Evolutionary conservation across 1,284 basidiomycete species (phyloP).

Genomic region (Cryptococcus sp.): DNA sequence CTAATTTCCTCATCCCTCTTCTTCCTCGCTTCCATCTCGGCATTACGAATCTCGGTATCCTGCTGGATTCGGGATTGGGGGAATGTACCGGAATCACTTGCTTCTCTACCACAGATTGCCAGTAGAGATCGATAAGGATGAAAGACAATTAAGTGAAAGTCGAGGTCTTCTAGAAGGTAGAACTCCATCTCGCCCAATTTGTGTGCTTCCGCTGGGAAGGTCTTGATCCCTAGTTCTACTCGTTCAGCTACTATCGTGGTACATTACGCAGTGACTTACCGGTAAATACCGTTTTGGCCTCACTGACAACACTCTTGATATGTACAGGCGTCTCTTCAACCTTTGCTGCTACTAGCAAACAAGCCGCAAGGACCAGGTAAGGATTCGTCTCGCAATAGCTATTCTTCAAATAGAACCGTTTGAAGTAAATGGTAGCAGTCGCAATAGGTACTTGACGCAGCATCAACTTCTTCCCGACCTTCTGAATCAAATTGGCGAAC

Average conservation of each 20-base stretch:
- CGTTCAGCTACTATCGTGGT: neutral
- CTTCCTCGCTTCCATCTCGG: conserved; percentile 24
- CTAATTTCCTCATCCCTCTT: conserved; percentile 27
- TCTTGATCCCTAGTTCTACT: conserved; percentile 63
- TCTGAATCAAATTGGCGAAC: conserved; percentile 78
- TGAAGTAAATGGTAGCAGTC: conserved; percentile 89
- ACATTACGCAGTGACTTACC: conserved; percentile 52
- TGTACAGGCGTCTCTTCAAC: conserved; percentile 93
- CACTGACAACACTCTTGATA: conserved; percentile 85
- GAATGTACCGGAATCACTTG: conserved; percentile 42
- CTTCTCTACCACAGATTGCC: conserved; percentile 60
- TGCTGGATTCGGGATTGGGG: conserved; percentile 34
- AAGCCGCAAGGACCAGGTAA: conserved; percentile 85
- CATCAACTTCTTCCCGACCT: conserved; percentile 76
- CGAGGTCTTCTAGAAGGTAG: conserved; percentile 92
- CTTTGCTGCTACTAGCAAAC: conserved; percentile 93
- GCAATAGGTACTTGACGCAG: conserved; percentile 86
- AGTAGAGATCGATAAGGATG: conserved; percentile 89
- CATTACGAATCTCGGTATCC: conserved; percentile 35
- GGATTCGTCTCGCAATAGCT: conserved; percentile 90
- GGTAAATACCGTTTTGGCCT: conserved; percentile 71
- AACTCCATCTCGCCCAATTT: conserved; percentile 98
- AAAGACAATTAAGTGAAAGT: conserved; percentile 89
- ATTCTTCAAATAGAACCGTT: conserved; percentile 91
- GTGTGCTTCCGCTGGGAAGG: conserved; percentile 78